Percentiles rank a stretch among this genome's conserved stretches.
phyloP scores from a whole-genome alignment of 2,329 filamentous ascomycete species.

The Tolypocladium amazonense region DNA sequence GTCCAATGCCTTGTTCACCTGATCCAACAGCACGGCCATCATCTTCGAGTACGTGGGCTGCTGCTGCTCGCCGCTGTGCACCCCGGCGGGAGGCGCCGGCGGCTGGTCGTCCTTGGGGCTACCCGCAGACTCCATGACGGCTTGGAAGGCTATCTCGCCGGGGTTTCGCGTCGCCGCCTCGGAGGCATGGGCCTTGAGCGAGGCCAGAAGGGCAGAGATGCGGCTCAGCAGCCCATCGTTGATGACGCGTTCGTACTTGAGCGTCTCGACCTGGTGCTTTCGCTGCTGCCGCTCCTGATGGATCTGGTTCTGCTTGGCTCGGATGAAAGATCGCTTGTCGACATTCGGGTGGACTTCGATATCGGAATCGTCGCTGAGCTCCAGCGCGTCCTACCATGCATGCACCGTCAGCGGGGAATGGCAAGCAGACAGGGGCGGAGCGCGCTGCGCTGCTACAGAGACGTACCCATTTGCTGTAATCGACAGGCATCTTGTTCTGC shows the following conservation, averaged over 20 bases:
- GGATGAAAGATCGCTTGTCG: conserved; percentile 96
- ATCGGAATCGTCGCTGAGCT: conserved; percentile 96
- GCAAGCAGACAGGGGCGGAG: background rate
- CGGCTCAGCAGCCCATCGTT: conserved; percentile 84
- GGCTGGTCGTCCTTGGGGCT: conserved; percentile 66
- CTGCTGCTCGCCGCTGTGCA: conserved; percentile 63
- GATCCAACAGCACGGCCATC: conserved; percentile 93
- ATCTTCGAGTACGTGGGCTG: conserved; percentile 88
- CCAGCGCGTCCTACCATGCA: conserved; percentile 62
- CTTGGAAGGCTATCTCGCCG: conserved; percentile 79
- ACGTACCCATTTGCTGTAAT: conserved; percentile 61
- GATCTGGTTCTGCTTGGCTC: conserved; percentile 95
- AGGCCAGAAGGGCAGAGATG: conserved; percentile 67
- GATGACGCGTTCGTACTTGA: conserved; percentile 86
- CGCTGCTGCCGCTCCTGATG: conserved; percentile 82
- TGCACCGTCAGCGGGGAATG: background rate
- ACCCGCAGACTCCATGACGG: conserved; percentile 72
- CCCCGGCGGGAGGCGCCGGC: conserved; percentile 63
- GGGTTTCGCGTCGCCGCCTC: conserved; percentile 55
- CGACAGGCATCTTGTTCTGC: conserved; percentile 33
- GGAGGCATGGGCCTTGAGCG: conserved; percentile 62
- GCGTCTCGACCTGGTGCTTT: conserved; percentile 77
- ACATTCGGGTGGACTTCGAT: conserved; percentile 98
- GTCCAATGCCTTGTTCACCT: conserved; percentile 77
- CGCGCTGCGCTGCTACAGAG: background rate